Base-by-base conservation (phyloP, 2,329 filamentous ascomycete species). In the Fusarium buxicola region DNA sequence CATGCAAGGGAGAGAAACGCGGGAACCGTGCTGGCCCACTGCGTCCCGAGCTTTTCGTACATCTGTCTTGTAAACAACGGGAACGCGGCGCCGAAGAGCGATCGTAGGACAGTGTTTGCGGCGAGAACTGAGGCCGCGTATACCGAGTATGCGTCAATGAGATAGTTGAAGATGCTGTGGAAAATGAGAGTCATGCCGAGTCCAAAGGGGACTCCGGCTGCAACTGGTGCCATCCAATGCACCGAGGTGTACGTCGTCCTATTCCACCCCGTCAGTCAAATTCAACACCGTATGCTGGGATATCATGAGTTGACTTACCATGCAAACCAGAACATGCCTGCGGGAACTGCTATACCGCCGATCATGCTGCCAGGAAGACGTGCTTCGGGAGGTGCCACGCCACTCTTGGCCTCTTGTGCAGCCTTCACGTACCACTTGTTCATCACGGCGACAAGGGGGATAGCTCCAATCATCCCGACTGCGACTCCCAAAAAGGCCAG, bases 121-220 rank as follows among this genome's bases (percentile, higher is more conserved):
- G 91, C 91, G 5, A 94, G 79, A 0, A 88, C 90, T 0, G 88
- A 91, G 0, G 91, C 91, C 0, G 92, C 91, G 60, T 89, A 94
- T 65, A 94, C 89, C 45, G 89, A 88, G 73, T 92, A 88, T 2
- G 86, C 77, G 70, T 91, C 89, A 63, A 91, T 85, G 11, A 91
- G 81, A 73, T 91, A 91, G 74, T 86, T 89, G 70, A 87, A 83
- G 34, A 87, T 76, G 3, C 81, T 80, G 10, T 91, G 75, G 77
- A 91, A 92, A 16, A 92, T 85, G 21, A 89, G 76, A 0, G 89
- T 84, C 51, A 84, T 73, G 7, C 83, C 87, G 60, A 82, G 72
- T 45, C 88, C 87, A 55, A 89, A 81, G 35, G 82, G 77, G 2
- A 75, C 73, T 2, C 80, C 76, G 7, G 74, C 76, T 9, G 77